Evolutionary conservation across 306 rosid species (phyloP), one percentile per base, ranked within the genome.

Genomic region (Calophaca sinica): DNA sequence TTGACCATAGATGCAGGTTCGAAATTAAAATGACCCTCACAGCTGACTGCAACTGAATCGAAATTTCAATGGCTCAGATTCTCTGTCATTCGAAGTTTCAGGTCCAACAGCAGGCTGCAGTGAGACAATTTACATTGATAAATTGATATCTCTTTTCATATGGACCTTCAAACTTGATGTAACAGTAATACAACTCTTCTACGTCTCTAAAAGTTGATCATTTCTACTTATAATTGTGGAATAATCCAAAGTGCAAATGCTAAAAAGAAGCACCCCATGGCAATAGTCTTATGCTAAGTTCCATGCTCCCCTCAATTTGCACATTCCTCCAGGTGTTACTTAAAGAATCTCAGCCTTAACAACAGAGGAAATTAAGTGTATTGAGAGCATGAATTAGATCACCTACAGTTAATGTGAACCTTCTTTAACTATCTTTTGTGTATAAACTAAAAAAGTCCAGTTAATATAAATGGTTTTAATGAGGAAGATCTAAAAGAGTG

Each of bases 391-490:
- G 12, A 44, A 44, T 9, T 7, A 9, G 11, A 2, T 44, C 49
- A 7, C 4, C 6, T 44, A 9, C 49, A 44, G 12, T 9, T 44
- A 44, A 44, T 44, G 49, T 9, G 49, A 44, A 44, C 49, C 49
- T 44, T 44, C 49, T 44, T 44, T 44, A 44, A 44, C 49, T 9
- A 44, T 44, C 49, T 44, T 75, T 44, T 63, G 50, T 14, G 33
- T 12, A 49, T 32, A 14, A 60, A 3, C 60, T 10, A 74, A 49
- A 74, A 14, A 73, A 28, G 71, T 49, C 9, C 28, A 7, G 14
- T 68, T 46, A 68, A 29, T 68, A 50, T 36, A 9, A 44, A 38
- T 38, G 63, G 31, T 36, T 62, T 62, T 36, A 51, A 39, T 39
- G 79, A 52, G 45, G 36, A 33, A 33, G 26, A 20, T 20, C 26